Conservation (phyloP, 1,284 basidiomycete species). For the Exobasidium rhododendri region DNA sequence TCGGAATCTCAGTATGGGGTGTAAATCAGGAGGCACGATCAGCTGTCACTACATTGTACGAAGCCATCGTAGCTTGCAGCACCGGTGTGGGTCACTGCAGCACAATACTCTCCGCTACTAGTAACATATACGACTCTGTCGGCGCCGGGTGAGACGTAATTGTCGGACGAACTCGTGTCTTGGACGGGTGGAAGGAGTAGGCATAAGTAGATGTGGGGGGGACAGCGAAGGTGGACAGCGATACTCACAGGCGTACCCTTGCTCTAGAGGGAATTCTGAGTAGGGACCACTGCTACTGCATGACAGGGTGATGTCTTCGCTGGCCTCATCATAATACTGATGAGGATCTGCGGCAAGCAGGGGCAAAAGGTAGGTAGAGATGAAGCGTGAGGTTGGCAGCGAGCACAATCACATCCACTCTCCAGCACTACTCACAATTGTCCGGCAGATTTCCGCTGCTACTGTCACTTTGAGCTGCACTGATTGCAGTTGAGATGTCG, state of each 20-base stretch:
- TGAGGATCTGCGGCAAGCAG: conserved; percentile 4
- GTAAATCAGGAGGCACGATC: too few species aligned
- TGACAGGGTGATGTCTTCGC: conserved; percentile 11
- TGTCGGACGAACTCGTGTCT: background rate
- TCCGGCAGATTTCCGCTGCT: conserved; percentile 9
- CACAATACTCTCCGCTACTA: conserved; percentile 15
- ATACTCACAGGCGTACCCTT: conserved; percentile 1
- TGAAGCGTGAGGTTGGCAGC: background rate
- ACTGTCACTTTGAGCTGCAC: conserved; percentile 11
- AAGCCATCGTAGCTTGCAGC: background rate
- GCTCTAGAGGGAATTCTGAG: conserved; percentile 18
- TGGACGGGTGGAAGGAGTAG: too few species aligned
- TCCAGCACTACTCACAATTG: conserved; percentile 5
- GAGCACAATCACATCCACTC: too few species aligned
- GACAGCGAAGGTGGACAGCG: too few species aligned
- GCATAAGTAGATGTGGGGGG: too few species aligned
- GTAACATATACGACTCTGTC: conserved; percentile 18
- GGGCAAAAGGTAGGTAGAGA: background rate
- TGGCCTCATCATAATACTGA: conserved; percentile 12
- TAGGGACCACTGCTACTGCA: conserved; percentile 12
- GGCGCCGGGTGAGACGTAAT: conserved; percentile 16
- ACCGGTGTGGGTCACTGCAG: conserved; percentile 14
- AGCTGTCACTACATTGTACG: conserved; percentile 15
- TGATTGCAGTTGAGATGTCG: conserved; percentile 18
- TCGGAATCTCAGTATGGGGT: too few species aligned